Evolutionary conservation across 2,329 filamentous ascomycete genomes (phyloP).

Genomic region (Xylariaceae sp.): DNA sequence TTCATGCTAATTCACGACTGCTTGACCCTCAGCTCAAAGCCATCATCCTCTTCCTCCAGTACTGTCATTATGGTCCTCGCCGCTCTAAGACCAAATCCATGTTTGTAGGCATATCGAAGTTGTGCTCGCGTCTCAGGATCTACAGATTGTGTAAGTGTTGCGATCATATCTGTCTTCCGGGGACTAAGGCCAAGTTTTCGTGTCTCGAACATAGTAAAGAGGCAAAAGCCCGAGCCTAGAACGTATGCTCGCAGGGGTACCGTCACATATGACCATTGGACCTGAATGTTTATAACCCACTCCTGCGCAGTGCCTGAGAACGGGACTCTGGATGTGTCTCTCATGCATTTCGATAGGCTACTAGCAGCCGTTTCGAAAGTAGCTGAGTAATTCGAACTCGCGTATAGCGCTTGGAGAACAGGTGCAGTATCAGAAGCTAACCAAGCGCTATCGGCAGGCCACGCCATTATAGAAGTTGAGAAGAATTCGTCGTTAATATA

Average conservation of each 20-base stretch:
- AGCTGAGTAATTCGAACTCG: not conserved
- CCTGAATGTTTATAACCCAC: conserved; percentile 18
- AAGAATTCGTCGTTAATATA: conserved; percentile 1
- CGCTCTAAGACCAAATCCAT: conserved; percentile 14
- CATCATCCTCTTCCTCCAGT: conserved; percentile 18
- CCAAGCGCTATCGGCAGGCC: not conserved
- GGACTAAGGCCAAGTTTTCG: conserved; percentile 13
- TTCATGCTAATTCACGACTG: not conserved
- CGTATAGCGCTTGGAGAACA: conserved; percentile 1
- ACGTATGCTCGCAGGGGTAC: conserved; percentile 14
- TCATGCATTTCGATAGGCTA: conserved; percentile 1
- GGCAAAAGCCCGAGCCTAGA: conserved; percentile 1
- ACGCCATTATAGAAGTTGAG: not conserved
- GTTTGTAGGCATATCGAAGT: conserved; percentile 16
- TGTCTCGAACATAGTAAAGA: conserved; percentile 18
- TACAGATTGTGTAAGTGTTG: conserved; percentile 20
- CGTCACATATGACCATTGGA: conserved; percentile 23
- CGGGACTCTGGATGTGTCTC: not conserved
- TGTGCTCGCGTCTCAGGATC: conserved; percentile 20
- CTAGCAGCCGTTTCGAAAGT: not conserved
- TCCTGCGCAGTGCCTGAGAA: conserved; percentile 8
- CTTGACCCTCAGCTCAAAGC: conserved; percentile 17
- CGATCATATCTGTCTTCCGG: conserved; percentile 22
- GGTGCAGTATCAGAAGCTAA: not conserved
- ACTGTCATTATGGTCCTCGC: conserved; percentile 12